Evolutionary conservation across 306 rosid genomes (phyloP).

Genomic region (Argentina anserina): DNA sequence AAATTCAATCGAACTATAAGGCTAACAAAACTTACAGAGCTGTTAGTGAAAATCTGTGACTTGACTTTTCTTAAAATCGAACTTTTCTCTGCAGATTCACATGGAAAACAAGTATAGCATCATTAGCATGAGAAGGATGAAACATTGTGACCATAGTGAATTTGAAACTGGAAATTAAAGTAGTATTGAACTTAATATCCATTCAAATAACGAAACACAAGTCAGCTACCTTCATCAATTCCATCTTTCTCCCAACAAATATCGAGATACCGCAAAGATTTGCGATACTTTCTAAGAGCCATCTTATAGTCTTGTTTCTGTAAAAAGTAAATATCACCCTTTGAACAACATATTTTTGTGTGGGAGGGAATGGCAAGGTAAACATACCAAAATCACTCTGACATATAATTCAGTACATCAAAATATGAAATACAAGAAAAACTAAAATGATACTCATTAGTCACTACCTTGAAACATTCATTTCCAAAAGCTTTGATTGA

Average conservation of each 20-base stretch:
- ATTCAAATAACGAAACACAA: not conserved
- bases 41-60: slow-evolving; percentile 89
- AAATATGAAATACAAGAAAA: not conserved
- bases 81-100: slow-evolving; percentile 59
- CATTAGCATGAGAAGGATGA: slow-evolving; percentile 6
- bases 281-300: slow-evolving; percentile 77
- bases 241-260: slow-evolving; percentile 95
- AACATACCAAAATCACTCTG: not conserved
- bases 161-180: not conserved
- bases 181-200: slow-evolving; percentile 6
- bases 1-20: not conserved
- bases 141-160: not conserved
- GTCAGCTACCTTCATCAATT: slow-evolving; percentile 84
- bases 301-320: slow-evolving; percentile 85
- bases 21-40: slow-evolving; percentile 62
- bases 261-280: slow-evolving; percentile 77
- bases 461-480: slow-evolving; percentile 63
- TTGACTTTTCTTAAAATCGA: slow-evolving; percentile 67
- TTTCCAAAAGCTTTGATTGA: slow-evolving; percentile 72
- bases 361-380: not conserved
- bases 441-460: not conserved
- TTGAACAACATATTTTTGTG: not conserved
- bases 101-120: slow-evolving; percentile 14
- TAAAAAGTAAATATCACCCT: not conserved
- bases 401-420: not conserved